These are phyloP conservation scores for Biancaea sappan DNA, from an alignment of 306 rosid species.

Conservation along the genomic window DNA sequence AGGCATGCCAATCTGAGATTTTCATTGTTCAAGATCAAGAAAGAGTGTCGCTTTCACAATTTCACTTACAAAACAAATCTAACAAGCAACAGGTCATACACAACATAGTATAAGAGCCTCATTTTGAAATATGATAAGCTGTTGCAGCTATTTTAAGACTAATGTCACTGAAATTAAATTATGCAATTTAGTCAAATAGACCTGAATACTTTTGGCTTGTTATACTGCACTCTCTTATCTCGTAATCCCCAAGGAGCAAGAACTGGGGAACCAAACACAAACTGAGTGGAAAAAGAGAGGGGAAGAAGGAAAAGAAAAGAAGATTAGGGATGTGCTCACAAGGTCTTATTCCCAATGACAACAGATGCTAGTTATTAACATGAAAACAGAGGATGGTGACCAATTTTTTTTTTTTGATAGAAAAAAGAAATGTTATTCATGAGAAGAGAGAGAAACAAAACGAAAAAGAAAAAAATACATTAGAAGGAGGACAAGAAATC, in stretches of 20 bases:
- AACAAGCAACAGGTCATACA: not conserved
- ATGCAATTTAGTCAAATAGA: not conserved
- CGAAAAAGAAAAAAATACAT: no score
- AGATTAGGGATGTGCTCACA: not conserved
- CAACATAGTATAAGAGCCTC: not conserved
- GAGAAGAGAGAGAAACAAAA: no score
- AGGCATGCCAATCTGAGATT: constrained; percentile 6
- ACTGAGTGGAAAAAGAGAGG: not conserved
- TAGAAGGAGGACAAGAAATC: no score
- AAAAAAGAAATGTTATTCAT: no score
- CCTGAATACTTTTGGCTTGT: not conserved
- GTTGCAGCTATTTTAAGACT: not conserved
- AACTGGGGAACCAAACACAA: not conserved
- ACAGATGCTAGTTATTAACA: not conserved
- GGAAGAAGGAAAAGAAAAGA: no score
- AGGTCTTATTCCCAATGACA: not conserved
- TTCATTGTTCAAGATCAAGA: constrained; percentile 5
- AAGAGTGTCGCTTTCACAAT: not conserved
- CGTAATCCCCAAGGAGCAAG: not conserved
- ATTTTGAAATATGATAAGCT: not conserved
- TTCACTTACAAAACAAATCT: not conserved
- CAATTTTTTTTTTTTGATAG: not conserved
- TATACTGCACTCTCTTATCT: not conserved
- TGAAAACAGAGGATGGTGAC: not conserved
- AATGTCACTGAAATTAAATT: not conserved